Percentiles rank a stretch among this genome's conserved stretches.
phyloP scores from a whole-genome alignment of 495 filamentous ascomycete genomes.

The Hapsidospora chrysogenum region DNA sequence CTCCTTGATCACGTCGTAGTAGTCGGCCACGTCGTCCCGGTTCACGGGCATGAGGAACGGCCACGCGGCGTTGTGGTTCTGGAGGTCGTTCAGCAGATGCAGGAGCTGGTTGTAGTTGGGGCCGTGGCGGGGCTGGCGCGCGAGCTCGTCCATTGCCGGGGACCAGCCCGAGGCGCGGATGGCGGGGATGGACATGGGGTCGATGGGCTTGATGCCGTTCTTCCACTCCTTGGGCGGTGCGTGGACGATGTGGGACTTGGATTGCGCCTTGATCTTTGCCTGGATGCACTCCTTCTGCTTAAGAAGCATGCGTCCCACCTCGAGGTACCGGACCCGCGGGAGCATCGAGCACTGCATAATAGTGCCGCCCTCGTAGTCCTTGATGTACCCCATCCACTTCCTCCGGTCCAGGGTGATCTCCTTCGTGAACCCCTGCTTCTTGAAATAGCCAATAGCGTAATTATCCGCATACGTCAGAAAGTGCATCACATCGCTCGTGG shows the following conservation, averaged over 20 bases:
- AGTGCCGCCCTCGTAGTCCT: slow-evolving; percentile 96
- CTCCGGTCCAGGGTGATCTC: slow-evolving; percentile 84
- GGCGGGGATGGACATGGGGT: slow-evolving; percentile 65
- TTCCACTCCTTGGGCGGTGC: slow-evolving; percentile 70
- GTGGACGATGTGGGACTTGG: slow-evolving; percentile 77
- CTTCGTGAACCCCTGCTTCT: slow-evolving; percentile 98
- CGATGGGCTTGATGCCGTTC: slow-evolving; percentile 43
- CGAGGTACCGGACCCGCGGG: slow-evolving; percentile 84
- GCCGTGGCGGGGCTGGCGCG: slow-evolving; percentile 90
- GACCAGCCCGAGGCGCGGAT: slow-evolving; percentile 89
- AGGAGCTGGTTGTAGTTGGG: slow-evolving; percentile 90
- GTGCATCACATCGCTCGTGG: slow-evolving; percentile 91
- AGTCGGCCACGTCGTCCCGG: slow-evolving; percentile 85
- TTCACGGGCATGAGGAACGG: slow-evolving; percentile 92
- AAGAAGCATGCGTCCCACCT: slow-evolving; percentile 82
- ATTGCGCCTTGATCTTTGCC: slow-evolving; percentile 86
- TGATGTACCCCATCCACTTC: slow-evolving; percentile 99
- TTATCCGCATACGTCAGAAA: slow-evolving; percentile 98
- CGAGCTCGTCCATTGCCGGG: slow-evolving; percentile 91
- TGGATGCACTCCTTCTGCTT: slow-evolving; percentile 93
- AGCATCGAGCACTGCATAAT: slow-evolving; percentile 99
- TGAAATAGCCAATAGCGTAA: slow-evolving; percentile 97
- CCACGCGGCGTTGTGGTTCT: slow-evolving; percentile 84
- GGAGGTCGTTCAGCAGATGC: slow-evolving; percentile 85
- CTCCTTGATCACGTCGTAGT: slow-evolving; percentile 96